Evolutionary conservation across 2,329 filamentous ascomycete species (phyloP), one percentile per base, ranked within the genome.

Genomic region (Exophiala alcalophila): DNA sequence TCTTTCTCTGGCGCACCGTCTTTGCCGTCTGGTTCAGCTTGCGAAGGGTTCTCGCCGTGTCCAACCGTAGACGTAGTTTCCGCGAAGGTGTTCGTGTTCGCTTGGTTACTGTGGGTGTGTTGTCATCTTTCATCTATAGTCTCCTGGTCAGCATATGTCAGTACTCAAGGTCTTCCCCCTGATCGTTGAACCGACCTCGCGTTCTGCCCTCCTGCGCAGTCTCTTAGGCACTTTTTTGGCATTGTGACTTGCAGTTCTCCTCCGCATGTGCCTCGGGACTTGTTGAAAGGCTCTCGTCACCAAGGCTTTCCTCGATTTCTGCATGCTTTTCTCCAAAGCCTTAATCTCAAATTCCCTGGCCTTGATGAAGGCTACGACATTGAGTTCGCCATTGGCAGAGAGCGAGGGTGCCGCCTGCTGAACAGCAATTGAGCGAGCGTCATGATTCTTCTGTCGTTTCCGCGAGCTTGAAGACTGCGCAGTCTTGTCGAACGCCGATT

Each of bases 181-280:
- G 9, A 25, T 23, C 15, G 11, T 9, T 25, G n/a, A 18, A 37
- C 61, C 31, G 56, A 74, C 72, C 71, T 84, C 80, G 61, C 73
- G 71, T 57, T 71, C 77, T 1, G 88, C 89, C 54, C 84, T 77
- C 26, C 68, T 68, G 42, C 84, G 77, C 59, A 97, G 67, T 50
- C 88, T 72, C 60, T 83, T 84, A 2, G 92, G 92, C 11, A 98
- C 83, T 50, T 84, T 79, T 67, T 91, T 94, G 24, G 86, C 85
- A 74, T 98, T 96, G 67, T 98, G 92, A 63, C 89, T 95, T 14
- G 91, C 92, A 0, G 91, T 95, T 56, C 92, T 77, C 52, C 92
- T 76, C 53, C 92, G 76, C 76, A 98, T 69, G 35, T 83, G 81
- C 54, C 88, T 79, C 1, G 92, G 92, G 4, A 98, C 85, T 55